phyloP scores from a whole-genome alignment of 306 rosid genomes.

The Begonia peltatifolia region DNA sequence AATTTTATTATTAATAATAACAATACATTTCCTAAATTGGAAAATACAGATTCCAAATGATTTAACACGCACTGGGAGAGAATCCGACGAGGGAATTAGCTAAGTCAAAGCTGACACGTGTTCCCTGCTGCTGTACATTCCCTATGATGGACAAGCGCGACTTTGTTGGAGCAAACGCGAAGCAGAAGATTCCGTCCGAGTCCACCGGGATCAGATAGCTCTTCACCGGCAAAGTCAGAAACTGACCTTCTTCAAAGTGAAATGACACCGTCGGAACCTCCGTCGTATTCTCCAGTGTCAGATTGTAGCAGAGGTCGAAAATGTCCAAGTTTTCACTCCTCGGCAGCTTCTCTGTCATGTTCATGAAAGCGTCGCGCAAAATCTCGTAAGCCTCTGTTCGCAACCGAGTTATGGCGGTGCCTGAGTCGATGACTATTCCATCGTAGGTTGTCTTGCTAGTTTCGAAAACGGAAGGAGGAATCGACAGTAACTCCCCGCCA shows the following conservation, averaged over 20 bases:
- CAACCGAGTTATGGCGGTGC: slow-evolving; percentile 73
- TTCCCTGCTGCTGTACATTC: slow-evolving; percentile 93
- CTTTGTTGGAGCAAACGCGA: slow-evolving; percentile 82
- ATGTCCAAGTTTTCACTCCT: slow-evolving; percentile 23
- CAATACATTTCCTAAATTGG: too few species aligned
- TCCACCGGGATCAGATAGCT: slow-evolving; percentile 76
- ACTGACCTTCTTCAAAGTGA: slow-evolving; percentile 27
- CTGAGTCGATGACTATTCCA: slow-evolving; percentile 76
- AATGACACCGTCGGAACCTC: slow-evolving; percentile 74
- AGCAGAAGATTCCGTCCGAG: slow-evolving; percentile 44
- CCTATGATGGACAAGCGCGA: slow-evolving; percentile 58
- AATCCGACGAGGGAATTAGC: slow-evolving; percentile 44
- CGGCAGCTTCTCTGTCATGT: slow-evolving; percentile 27
- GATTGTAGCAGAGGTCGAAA: slow-evolving; percentile 82
- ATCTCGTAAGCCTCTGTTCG: slow-evolving; percentile 42
- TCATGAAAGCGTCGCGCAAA: slow-evolving; percentile 60
- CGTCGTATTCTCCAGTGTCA: slow-evolving; percentile 32
- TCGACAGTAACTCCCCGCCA: slow-evolving; percentile 30
- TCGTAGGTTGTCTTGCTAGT: slow-evolving; percentile 38
- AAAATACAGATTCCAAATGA: too few species aligned
- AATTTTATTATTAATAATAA: too few species aligned
- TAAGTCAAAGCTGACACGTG: slow-evolving; percentile 76
- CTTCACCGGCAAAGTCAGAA: slow-evolving; percentile 51
- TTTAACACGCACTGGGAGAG: slow-evolving; percentile 54
- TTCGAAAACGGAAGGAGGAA: slow-evolving; percentile 37